Evolutionary conservation across 2,329 filamentous ascomycete genomes (phyloP).

Genomic region (Arthroderma uncinatum): DNA sequence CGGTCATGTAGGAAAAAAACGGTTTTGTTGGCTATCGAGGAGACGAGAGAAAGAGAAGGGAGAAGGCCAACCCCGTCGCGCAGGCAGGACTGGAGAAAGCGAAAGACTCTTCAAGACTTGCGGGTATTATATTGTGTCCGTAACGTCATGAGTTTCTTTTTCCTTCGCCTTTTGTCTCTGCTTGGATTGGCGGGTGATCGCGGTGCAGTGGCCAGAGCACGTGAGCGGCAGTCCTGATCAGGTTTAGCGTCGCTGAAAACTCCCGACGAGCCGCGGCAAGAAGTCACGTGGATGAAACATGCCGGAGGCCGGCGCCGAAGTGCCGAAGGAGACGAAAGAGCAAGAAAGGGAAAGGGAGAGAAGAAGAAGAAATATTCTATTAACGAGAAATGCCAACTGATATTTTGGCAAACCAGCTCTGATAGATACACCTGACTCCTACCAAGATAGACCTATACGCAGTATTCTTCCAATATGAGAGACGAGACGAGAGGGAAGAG

Average conservation of each 20-base stretch:
- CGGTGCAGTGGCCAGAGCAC: background rate
- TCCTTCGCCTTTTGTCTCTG: background rate
- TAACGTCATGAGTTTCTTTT: conserved; percentile 7
- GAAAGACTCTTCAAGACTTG: background rate
- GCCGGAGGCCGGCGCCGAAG: background rate
- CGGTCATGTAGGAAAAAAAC: background rate
- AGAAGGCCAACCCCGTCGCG: no score
- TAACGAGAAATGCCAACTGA: background rate
- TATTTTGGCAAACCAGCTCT: background rate
- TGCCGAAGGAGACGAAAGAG: background rate
- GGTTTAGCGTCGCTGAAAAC: background rate
- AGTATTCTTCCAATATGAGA: background rate
- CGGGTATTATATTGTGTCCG: background rate
- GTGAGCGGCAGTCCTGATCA: background rate
- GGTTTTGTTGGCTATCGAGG: background rate
- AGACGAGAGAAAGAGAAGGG: no score
- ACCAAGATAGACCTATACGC: conserved; percentile 2
- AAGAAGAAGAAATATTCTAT: background rate
- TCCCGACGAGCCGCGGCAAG: background rate
- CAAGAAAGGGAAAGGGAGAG: no score
- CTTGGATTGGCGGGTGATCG: background rate
- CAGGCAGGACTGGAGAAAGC: background rate
- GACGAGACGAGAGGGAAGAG: background rate
- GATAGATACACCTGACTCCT: conserved; percentile 1
- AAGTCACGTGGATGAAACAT: background rate